Conservation (phyloP, 805 yeast genomes). For the Isabelozyma heimii region DNA sequence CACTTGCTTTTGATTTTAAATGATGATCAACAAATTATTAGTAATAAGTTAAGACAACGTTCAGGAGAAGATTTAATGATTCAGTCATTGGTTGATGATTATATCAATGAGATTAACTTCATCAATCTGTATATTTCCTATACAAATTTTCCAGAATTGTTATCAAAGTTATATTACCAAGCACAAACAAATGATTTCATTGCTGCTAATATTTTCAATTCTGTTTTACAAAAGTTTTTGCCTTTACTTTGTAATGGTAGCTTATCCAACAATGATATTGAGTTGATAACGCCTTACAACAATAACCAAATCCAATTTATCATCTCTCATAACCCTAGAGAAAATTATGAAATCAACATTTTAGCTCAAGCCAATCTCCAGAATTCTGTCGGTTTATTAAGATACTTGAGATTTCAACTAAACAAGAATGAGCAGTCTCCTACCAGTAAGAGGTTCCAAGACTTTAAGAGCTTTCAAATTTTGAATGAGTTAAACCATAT, state of each 20-base stretch:
- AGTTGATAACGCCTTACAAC: neutral
- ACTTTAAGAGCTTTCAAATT: slow-evolving; percentile 1
- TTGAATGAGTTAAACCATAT: slow-evolving; percentile 9
- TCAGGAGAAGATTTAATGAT: slow-evolving; percentile 3
- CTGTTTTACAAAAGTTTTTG: slow-evolving; percentile 2
- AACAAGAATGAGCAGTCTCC: neutral
- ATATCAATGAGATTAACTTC: slow-evolving; percentile 4
- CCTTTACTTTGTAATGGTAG: slow-evolving; percentile 9
- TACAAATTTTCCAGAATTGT: slow-evolving; percentile 6
- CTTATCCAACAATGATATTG: neutral
- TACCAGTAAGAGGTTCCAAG: neutral
- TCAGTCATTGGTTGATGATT: neutral
- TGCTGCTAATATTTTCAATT: neutral
- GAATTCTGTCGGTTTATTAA: slow-evolving; percentile 14
- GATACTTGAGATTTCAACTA: slow-evolving; percentile 4
- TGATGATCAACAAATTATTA: slow-evolving; percentile 4
- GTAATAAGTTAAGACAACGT: slow-evolving; percentile 2
- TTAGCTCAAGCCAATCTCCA: slow-evolving; percentile 12
- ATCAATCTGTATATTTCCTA: slow-evolving; percentile 2
- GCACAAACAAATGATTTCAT: neutral
- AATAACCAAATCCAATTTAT: slow-evolving; percentile 5
- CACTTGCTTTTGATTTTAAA: slow-evolving; percentile 7
- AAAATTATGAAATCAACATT: slow-evolving; percentile 18
- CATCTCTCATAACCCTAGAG: slow-evolving; percentile 8
- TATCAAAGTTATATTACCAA: slow-evolving; percentile 5